phyloP scores from a whole-genome alignment of 2,329 filamentous ascomycete genomes.

The Zymoseptoria ardabiliae region DNA sequence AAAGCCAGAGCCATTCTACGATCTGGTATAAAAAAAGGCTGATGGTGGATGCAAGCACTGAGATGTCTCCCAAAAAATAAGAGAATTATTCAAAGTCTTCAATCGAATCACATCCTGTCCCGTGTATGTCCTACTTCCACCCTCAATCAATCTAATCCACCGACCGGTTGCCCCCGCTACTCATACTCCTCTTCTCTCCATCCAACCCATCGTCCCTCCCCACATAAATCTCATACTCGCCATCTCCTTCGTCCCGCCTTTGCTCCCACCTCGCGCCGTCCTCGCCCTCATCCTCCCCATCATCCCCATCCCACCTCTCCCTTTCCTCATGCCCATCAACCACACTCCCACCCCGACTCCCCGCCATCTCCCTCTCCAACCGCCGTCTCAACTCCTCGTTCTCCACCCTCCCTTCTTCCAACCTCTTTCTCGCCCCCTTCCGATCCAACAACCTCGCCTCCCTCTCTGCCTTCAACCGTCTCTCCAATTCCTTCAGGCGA shows the following conservation, averaged over 20 bases:
- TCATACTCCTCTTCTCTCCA: background rate
- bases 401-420: constrained; percentile 68
- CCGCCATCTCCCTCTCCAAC: constrained; percentile 51
- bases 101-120: no score
- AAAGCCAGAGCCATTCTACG: no score
- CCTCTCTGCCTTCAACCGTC: constrained; percentile 79
- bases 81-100: no score
- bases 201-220: background rate
- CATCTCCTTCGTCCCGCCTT: background rate
- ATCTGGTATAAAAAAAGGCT: no score
- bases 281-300: background rate
- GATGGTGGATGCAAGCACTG: no score
- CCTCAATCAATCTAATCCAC: background rate
- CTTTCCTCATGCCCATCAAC: constrained; percentile 3
- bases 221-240: background rate
- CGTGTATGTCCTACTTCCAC: no score
- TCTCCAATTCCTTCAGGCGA: constrained; percentile 77
- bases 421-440: constrained; percentile 68
- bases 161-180: background rate
- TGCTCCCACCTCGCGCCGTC: background rate
- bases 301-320: background rate
- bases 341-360: constrained; percentile 2
- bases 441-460: constrained; percentile 81
- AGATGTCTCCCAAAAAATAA: no score
- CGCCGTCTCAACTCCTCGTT: constrained; percentile 62